Percentiles rank a stretch among this genome's conserved stretches.
phyloP scores from a whole-genome alignment of 2,329 filamentous ascomycete species.

The Elsinoe necatrix region DNA sequence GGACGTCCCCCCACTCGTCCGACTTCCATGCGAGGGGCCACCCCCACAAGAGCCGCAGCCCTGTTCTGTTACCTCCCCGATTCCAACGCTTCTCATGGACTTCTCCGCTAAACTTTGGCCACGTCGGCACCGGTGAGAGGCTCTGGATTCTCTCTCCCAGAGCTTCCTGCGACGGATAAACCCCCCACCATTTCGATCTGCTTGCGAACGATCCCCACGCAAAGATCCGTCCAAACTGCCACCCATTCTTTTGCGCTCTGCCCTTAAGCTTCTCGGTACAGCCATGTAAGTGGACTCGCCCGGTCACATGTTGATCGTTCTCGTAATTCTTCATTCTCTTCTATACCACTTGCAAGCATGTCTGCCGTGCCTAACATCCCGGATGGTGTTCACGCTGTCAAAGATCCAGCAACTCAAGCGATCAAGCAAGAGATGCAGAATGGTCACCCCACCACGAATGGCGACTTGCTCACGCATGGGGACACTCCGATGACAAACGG shows the following conservation, averaged over 20 bases:
- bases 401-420: conserved; percentile 19
- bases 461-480: conserved; percentile 16
- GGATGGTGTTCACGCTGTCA: conserved; percentile 19
- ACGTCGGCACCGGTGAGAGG: background rate
- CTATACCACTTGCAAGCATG: conserved; percentile 22
- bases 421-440: conserved; percentile 20
- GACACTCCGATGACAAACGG: conserved; percentile 16
- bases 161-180: background rate
- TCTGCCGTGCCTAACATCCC: conserved; percentile 28
- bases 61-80: background rate
- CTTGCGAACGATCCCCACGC: conserved; percentile 7
- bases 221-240: background rate
- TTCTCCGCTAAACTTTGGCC: background rate
- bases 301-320: background rate
- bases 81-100: background rate
- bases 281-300: conserved; percentile 4
- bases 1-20: background rate
- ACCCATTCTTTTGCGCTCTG: background rate
- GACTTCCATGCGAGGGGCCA: background rate
- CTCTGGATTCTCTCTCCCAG: background rate
- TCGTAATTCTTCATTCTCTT: background rate
- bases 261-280: background rate
- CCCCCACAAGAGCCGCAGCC: conserved; percentile 1
- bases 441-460: conserved; percentile 11
- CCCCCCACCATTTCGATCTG: conserved; percentile 3